These are phyloP conservation scores for Russula sp. DNA, from an alignment of 768 basidiomycete genomes.

Conservation along the genomic window DNA sequence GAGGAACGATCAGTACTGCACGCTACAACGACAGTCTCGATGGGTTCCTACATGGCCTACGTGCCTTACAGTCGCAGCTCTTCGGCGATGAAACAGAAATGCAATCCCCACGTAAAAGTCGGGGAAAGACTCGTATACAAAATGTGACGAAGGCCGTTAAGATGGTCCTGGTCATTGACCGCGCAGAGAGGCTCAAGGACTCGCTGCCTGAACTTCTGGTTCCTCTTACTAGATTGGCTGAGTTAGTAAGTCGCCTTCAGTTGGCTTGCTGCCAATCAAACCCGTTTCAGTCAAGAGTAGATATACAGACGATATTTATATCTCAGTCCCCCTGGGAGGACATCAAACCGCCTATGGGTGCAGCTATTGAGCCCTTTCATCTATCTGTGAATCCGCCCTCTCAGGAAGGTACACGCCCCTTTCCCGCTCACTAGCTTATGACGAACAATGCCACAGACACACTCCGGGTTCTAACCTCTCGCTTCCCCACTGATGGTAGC, in stretches of 20 bases:
- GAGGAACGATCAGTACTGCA: conserved; percentile 30
- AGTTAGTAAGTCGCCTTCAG: conserved; percentile 46
- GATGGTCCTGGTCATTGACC: conserved; percentile 58
- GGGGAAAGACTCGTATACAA: conserved; percentile 26
- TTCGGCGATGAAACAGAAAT: background rate
- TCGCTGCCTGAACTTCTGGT: conserved; percentile 57
- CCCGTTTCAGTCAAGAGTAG: conserved; percentile 43
- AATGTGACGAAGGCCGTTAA: conserved; percentile 32
- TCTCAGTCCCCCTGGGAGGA: conserved; percentile 67
- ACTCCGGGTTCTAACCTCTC: conserved; percentile 33
- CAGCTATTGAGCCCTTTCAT: conserved; percentile 66
- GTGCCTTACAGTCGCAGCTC: conserved; percentile 30
- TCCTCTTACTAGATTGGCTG: conserved; percentile 61
- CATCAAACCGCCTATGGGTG: conserved; percentile 59
- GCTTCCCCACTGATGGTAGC: conserved; percentile 27
- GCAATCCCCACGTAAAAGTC: conserved; percentile 7
- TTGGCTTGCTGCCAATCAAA: background rate
- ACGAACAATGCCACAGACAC: conserved; percentile 25
- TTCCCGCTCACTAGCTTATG: background rate
- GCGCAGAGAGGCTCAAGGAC: conserved; percentile 60
- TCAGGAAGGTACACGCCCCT: conserved; percentile 47
- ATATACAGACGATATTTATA: conserved; percentile 53
- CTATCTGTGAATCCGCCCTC: conserved; percentile 45
- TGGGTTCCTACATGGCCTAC: conserved; percentile 60
- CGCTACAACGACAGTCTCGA: conserved; percentile 62